Conservation (phyloP, 208 protist genomes). For the Leishmania gerbilli region DNA sequence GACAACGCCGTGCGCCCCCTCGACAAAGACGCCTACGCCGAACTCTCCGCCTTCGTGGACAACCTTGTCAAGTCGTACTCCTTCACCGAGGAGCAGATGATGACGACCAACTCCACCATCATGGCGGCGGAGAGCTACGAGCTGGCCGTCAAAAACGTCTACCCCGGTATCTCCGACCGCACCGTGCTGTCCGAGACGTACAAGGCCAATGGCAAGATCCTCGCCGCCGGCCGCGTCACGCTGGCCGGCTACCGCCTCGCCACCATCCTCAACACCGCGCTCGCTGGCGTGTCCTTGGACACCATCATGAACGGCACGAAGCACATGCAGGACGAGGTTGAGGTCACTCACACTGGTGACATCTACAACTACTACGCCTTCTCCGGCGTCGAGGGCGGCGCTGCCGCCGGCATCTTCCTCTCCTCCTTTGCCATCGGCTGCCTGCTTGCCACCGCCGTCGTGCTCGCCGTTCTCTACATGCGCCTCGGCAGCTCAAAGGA, state of each 20-base stretch:
- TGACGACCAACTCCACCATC: slow-evolving; percentile 22
- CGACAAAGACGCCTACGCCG: slow-evolving; percentile 22
- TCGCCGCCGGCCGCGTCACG: slow-evolving; percentile 18
- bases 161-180: slow-evolving; percentile 39
- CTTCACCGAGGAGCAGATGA: slow-evolving; percentile 38
- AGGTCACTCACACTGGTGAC: slow-evolving; percentile 16
- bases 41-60: slow-evolving; percentile 38
- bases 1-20: slow-evolving; percentile 32
- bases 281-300: slow-evolving; percentile 25
- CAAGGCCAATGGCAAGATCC: slow-evolving; percentile 15
- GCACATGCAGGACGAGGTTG: slow-evolving; percentile 15
- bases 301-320: slow-evolving; percentile 16
- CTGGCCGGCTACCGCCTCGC: slow-evolving; percentile 43
- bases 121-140: slow-evolving; percentile 50
- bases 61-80: slow-evolving; percentile 31
- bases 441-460: slow-evolving; percentile 12
- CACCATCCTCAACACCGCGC: slow-evolving; percentile 27
- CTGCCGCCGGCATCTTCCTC: slow-evolving; percentile 18
- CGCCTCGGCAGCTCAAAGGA: not conserved
- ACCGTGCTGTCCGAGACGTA: slow-evolving; percentile 34
- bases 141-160: slow-evolving; percentile 36
- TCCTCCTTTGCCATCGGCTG: slow-evolving; percentile 23
- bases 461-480: not conserved
- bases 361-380: slow-evolving; percentile 34
- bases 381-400: slow-evolving; percentile 14